These are phyloP conservation scores for Fagopyrum tataricum DNA, from an alignment of 148 eudicot species.

Conservation along the genomic window DNA sequence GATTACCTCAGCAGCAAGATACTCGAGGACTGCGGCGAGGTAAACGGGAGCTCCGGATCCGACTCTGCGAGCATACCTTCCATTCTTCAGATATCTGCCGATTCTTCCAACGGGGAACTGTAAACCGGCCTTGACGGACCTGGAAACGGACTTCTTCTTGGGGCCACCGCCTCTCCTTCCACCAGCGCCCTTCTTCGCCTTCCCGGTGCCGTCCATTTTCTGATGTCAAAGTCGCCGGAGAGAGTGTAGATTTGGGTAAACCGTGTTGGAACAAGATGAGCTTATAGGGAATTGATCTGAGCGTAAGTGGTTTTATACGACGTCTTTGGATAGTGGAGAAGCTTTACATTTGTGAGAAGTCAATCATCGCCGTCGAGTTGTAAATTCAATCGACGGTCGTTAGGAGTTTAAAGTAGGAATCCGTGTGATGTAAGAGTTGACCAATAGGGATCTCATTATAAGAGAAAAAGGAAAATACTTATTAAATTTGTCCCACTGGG, in stretches of 20 bases:
- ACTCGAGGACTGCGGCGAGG: constrained; percentile 17
- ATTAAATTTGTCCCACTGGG: too few relatives aligned
- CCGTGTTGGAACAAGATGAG: not conserved
- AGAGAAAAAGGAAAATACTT: not conserved
- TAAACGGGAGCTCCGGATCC: constrained; percentile 16
- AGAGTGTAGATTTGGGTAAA: not conserved
- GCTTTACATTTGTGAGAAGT: not conserved
- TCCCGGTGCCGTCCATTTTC: constrained; percentile 1
- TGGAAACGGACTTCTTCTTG: constrained; percentile 13
- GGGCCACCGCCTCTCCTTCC: constrained; percentile 12
- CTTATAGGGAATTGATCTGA: not conserved
- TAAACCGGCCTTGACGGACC: constrained; percentile 11
- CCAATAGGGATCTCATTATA: not conserved
- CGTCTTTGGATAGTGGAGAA: not conserved
- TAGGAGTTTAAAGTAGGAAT: not conserved
- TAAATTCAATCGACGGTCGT: not conserved
- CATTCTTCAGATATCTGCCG: constrained; percentile 13
- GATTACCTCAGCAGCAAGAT: constrained; percentile 15
- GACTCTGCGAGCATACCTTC: constrained; percentile 13
- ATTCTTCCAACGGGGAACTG: constrained; percentile 14
- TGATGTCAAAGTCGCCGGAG: not conserved
- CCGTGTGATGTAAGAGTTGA: not conserved
- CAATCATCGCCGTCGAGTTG: not conserved
- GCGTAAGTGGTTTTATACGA: not conserved
- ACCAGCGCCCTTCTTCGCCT: constrained; percentile 12